These are phyloP conservation scores for Capsella bursapastoris DNA, from an alignment of 345 rosid species.

Conservation along the genomic window DNA sequence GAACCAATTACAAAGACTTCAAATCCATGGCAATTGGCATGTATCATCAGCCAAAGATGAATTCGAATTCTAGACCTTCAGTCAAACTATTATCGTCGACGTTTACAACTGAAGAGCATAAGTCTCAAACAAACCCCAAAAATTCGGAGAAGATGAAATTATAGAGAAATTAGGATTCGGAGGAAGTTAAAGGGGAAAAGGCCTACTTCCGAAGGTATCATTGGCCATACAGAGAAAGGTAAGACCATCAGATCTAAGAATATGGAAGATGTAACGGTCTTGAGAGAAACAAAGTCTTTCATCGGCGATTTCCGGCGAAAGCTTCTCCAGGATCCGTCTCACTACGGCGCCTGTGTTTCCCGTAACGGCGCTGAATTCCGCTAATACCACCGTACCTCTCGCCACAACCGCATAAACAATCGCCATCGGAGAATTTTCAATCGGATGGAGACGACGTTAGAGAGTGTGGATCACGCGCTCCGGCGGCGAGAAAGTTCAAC, in stretches of 20 bases:
- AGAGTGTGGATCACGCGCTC: slow-evolving; percentile 20
- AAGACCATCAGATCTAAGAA: slow-evolving; percentile 91
- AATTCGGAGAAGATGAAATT: no score
- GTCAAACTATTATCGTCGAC: no score
- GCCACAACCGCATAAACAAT: slow-evolving; percentile 92
- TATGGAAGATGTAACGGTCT: slow-evolving; percentile 91
- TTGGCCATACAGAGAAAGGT: slow-evolving; percentile 96
- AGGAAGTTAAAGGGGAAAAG: slow-evolving; percentile 14
- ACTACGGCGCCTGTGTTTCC: slow-evolving; percentile 93
- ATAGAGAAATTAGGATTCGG: slow-evolving; percentile 13
- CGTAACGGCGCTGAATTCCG: slow-evolving; percentile 96
- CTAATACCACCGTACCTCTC: slow-evolving; percentile 85
- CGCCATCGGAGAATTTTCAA: slow-evolving; percentile 61
- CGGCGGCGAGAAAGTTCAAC: slow-evolving; percentile 33
- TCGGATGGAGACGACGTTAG: neutral
- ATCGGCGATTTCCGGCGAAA: slow-evolving; percentile 72
- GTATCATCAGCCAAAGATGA: no score
- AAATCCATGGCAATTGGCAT: neutral
- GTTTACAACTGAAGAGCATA: no score
- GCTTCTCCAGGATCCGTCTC: slow-evolving; percentile 88
- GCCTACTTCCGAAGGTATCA: slow-evolving; percentile 89
- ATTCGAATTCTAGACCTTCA: no score
- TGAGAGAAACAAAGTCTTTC: slow-evolving; percentile 90
- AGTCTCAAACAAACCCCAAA: no score
- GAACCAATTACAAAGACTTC: neutral